phyloP scores from a whole-genome alignment of 208 protist species.

The Crithidia thermophila region DNA sequence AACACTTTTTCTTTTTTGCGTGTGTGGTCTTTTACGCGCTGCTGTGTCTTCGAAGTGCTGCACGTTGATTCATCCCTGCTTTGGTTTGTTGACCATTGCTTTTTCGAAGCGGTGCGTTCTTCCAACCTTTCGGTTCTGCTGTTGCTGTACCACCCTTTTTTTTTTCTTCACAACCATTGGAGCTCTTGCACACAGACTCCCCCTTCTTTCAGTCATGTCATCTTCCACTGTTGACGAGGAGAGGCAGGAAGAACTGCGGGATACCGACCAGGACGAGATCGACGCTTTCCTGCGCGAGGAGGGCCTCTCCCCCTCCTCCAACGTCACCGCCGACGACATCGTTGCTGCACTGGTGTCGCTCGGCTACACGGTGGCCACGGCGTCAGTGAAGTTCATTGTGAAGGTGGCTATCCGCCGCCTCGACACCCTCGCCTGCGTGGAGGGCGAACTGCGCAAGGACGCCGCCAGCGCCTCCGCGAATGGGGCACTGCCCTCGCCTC shows the following conservation, averaged over 20 bases:
- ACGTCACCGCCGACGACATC: conserved; percentile 13
- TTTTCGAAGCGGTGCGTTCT: too few species aligned
- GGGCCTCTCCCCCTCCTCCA: conserved; percentile 7
- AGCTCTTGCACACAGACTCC: too few species aligned
- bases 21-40: too few species aligned
- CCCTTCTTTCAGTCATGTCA: too few species aligned
- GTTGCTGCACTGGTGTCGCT: conserved; percentile 2
- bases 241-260: not conserved
- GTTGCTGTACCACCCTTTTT: too few species aligned
- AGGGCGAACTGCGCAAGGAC: conserved; percentile 17
- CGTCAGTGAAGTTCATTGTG: conserved; percentile 9
- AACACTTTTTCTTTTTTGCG: conserved; percentile 24
- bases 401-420: conserved; percentile 20
- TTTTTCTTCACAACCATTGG: too few species aligned
- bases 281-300: conserved; percentile 30
- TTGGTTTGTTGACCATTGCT: too few species aligned
- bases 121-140: too few species aligned
- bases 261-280: conserved; percentile 9
- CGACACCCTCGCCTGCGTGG: conserved; percentile 25
- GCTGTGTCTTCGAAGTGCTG: too few species aligned
- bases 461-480: not conserved
- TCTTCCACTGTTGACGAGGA: not conserved
- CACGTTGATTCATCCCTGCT: too few species aligned
- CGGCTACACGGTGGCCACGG: conserved; percentile 15
- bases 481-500: not conserved